Evolutionary conservation across 2,329 filamentous ascomycete species (phyloP), one percentile per base, ranked within the genome.

Genomic region (Colletotrichum liriopes): DNA sequence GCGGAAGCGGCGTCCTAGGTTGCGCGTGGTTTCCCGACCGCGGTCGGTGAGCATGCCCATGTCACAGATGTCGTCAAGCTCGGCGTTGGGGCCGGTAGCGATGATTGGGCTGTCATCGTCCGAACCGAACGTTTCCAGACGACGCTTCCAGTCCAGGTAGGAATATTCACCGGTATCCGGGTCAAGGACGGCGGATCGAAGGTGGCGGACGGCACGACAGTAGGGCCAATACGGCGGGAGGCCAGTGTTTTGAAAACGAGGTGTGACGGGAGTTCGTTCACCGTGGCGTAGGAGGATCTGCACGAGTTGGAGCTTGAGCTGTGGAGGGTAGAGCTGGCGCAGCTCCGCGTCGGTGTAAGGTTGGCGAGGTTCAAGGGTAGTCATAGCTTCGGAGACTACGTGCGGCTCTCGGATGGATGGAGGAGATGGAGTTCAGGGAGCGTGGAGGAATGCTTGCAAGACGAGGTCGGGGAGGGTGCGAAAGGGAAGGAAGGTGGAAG

Each of bases 261-360:
- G 88, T 70, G 91, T 93, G 37, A 98, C 93, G 37, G 96, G 96
- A 9, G 93, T 96, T 70, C 96, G 92, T 85, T 92, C 90, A 83
- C 93, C 93, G 83, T 95, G 93, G 70, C 93, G 92, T 78, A 95
- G 89, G 74, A 95, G 89, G 77, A 98, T 88, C 84, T 99, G 96
- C 61, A 98, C 96, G 72, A 96, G 90, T 80, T 96, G 93, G 45
- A 99, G 90, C 80, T 96, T 89, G 71, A 99, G 87, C 55, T 89
- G 86, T 67, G 91, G 84, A 1, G 96, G 96, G 84, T 98, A 99
- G 71, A 98, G 91, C 78, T 86, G 86, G 54, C 88, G 86, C 61
- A 98, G 90, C 87, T 98, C 95, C 72, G 94, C 92, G 75, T 91
- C 85, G 55, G 92, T 91, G 84, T 98, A 98, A 0, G 94, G 91